A percentile compares a stretch with the other conserved stretches of the same genome.
phyloP scores from a whole-genome alignment of 2,329 filamentous ascomycete species.

The Neopestalotiopsis clavispora region DNA sequence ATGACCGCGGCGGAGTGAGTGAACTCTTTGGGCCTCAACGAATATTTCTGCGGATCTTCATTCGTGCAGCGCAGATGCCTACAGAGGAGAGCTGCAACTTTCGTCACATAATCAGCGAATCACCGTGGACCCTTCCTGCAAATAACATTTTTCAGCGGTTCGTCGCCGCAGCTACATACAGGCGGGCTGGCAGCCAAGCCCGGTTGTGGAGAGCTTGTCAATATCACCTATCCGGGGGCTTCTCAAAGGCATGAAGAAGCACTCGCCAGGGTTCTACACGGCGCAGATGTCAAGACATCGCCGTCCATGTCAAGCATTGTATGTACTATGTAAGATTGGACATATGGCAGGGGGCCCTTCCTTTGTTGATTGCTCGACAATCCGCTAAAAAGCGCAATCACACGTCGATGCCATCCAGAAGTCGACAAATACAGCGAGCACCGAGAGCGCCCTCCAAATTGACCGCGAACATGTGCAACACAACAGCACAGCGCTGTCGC shows the following conservation, averaged over 20 bases:
- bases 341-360: background rate
- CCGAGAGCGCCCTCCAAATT: too few species aligned
- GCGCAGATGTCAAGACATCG: background rate
- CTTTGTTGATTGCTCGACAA: background rate
- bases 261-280: background rate
- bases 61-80: background rate
- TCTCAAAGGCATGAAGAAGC: too few species aligned
- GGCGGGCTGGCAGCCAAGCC: background rate
- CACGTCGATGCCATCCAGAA: background rate
- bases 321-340: background rate
- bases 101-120: conserved; percentile 9
- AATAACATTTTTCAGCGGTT: background rate
- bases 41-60: conserved; percentile 1
- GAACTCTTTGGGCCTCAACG: conserved; percentile 8
- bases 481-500: background rate
- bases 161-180: background rate
- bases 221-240: background rate
- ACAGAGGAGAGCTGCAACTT: background rate
- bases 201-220: background rate
- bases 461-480: background rate
- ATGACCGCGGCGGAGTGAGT: background rate
- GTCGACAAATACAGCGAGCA: too few species aligned
- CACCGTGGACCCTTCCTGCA: background rate
- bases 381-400: conserved; percentile 1
- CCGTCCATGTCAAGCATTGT: background rate